Evolutionary conservation across 1,284 basidiomycete species (phyloP).

Genomic region (Amylostereum chailletii): DNA sequence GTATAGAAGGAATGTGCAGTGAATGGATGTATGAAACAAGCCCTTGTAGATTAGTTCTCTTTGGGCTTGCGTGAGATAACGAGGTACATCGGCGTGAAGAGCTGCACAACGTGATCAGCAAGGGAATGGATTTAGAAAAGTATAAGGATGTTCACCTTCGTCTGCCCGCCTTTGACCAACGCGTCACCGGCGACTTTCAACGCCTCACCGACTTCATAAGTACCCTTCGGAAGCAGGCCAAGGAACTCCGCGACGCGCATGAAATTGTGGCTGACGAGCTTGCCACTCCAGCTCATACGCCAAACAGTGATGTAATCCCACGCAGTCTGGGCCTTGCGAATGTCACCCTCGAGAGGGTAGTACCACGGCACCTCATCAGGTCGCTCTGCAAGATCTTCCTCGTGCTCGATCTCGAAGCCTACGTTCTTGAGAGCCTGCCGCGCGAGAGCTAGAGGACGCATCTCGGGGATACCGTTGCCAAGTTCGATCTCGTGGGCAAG

Average conservation of each 20-base stretch:
- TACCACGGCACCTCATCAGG: conserved; percentile 86
- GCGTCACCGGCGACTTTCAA: conserved; percentile 79
- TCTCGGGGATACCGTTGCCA: conserved; percentile 96
- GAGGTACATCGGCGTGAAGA: conserved; percentile 79
- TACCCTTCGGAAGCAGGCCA: conserved; percentile 87
- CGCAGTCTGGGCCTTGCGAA: conserved; percentile 85
- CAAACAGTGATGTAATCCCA: conserved; percentile 89
- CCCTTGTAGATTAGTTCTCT: conserved; percentile 3
- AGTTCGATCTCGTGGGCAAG: conserved; percentile 89
- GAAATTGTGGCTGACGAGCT: conserved; percentile 77
- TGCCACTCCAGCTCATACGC: conserved; percentile 87
- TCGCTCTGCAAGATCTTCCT: conserved; percentile 92
- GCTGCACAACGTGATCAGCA: conserved; percentile 28
- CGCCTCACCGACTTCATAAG: conserved; percentile 84
- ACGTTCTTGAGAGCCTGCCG: conserved; percentile 77
- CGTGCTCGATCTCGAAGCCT: conserved; percentile 85
- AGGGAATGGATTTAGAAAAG: neutral
- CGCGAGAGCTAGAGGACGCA: conserved; percentile 74
- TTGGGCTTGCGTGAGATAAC: conserved; percentile 60
- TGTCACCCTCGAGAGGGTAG: conserved; percentile 92
- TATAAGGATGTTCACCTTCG: conserved; percentile 51
- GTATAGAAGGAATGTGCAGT: too few species aligned
- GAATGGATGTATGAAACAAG: too few species aligned
- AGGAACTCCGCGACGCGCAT: conserved; percentile 76
- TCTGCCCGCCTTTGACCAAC: conserved; percentile 79